Evolutionary conservation across 768 basidiomycete genomes (phyloP).

Genomic region (Boletus reticuloceps): DNA sequence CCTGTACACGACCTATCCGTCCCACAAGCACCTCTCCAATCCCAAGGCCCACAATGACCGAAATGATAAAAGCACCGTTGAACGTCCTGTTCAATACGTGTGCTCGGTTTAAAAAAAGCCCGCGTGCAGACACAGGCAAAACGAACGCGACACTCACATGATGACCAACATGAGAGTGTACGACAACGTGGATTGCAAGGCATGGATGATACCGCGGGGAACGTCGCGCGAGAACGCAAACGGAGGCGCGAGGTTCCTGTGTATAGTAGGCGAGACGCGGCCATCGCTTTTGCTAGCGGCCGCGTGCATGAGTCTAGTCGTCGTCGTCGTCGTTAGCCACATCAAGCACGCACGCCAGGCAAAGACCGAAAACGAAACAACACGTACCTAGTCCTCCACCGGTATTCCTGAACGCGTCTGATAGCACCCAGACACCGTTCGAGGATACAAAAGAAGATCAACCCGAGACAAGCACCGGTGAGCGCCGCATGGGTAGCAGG

Average conservation of each 20-base stretch:
- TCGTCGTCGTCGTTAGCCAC: conserved; percentile 1
- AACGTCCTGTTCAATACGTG: conserved; percentile 59
- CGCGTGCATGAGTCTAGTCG: neutral
- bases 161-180: conserved; percentile 79
- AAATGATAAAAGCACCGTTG: conserved; percentile 72
- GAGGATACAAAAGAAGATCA: conserved; percentile 63
- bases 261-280: neutral
- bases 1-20: conserved; percentile 22
- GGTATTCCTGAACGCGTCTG: conserved; percentile 47
- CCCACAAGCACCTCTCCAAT: conserved; percentile 75
- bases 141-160: conserved; percentile 58
- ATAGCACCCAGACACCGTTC: conserved; percentile 69
- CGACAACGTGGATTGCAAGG: conserved; percentile 57
- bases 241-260: conserved; percentile 42
- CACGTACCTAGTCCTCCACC: conserved; percentile 59
- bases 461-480: conserved; percentile 71
- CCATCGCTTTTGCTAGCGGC: neutral
- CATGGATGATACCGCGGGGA: conserved; percentile 63
- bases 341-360: too few species aligned
- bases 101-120: conserved; percentile 2
- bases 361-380: neutral
- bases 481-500: conserved; percentile 69
- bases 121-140: too few species aligned
- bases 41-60: conserved; percentile 66
- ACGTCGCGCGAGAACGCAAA: conserved; percentile 69